Evolutionary conservation across 305 asterid genomes (phyloP), one percentile per base, ranked within the genome.

Genomic region (Rubia balearica): DNA sequence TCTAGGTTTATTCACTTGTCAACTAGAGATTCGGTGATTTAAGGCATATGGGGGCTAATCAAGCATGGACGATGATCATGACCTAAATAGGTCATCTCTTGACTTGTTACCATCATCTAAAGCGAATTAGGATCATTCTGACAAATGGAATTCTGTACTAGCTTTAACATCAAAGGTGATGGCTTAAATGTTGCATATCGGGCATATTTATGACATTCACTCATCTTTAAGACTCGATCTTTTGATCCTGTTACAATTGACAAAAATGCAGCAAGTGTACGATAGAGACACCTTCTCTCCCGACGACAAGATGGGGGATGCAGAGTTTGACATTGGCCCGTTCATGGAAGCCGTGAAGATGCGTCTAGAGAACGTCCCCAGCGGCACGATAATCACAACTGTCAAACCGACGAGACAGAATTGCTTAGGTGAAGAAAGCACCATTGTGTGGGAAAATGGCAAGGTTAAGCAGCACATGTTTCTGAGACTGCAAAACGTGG

Each of bases 271-370:
- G 87, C 30, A 46, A 53, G 85, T 80, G 13, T 80, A 71, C 24
- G 87, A 83, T 69, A 73, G 62, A 65, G 87, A 83, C 45, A 78
- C 79, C n/a, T 83, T 83, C 71, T 75, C 78, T 17, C 46, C 12
- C 0, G 83, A 81, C 55, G 87, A 83, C 75, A 68, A 71, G 61
- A 83, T 83, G 85, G 87, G 87, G 33, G 74, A 73, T 33, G 87
- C 87, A 56, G 74, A 78, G 24, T 73, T 83, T 10, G 81, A 74
- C 80, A 42, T 83, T 19, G 73, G 57, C 48, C 81, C 74, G 6
- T 76, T 53, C 16, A 3, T 83, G 6, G 86, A 77, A 43, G 79
- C 78, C 63, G 69, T 72, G 21, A 80, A 46, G 36, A 77, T 75
- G 81, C 71, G 48, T 45, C 48, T 76, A 56, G 9, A 77, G 60